Base-by-base conservation (phyloP, 768 basidiomycete genomes). In the Rhodotorula sphaerocarpa region DNA sequence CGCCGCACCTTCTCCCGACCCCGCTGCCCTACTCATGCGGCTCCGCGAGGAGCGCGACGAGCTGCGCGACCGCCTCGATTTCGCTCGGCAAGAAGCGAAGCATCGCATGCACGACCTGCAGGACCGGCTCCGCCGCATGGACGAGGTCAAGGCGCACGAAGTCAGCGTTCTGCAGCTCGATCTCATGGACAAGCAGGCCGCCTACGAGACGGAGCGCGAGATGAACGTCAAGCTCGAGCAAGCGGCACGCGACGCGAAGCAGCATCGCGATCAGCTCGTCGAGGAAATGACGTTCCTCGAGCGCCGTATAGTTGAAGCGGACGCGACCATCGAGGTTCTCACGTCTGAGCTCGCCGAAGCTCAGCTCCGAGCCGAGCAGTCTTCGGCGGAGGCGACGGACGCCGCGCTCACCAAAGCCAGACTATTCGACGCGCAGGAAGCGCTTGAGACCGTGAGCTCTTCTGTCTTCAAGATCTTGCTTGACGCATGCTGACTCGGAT, bases 11-110 rank as follows among this genome's bases (percentile, higher is more conserved):
- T 36, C 42, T 1, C 5, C 63, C 42, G 63, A 65, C 39, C 57
- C 55, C 9, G 31, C 27, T 6, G 31, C 59, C 50, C 61, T 67
- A 39, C 28, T 67, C 48, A 2, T 33, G 23, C 66, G 66, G 18
- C 61, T 67, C 3, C 66, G 66, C 18, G 66, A 67, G 31, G 66
- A 67, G 54, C 61, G 66, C 28, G 61, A 67, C 50, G 61, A 63
- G 25, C 55, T 67, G 20, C 66, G 66, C 4, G 27, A 18, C 1
- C 61, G 61, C 0, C 66, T 67, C 54, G 61, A 67, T 48, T 67
- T 59, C 34, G 55, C 61, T 14, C 57, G 66, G 3, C 52, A 48
- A 27, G 66, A 67, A 20, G 52, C 61, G 23, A 30, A 39, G 30
- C 56, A 48, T 58, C 53, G 66, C 18, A 42, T 45, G 27, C 51